A percentile compares a stretch with the other conserved stretches of the same genome.
Evolutionary conservation across 148 eudicot species (phyloP).

Genomic region (Rhododendron ovatum): DNA sequence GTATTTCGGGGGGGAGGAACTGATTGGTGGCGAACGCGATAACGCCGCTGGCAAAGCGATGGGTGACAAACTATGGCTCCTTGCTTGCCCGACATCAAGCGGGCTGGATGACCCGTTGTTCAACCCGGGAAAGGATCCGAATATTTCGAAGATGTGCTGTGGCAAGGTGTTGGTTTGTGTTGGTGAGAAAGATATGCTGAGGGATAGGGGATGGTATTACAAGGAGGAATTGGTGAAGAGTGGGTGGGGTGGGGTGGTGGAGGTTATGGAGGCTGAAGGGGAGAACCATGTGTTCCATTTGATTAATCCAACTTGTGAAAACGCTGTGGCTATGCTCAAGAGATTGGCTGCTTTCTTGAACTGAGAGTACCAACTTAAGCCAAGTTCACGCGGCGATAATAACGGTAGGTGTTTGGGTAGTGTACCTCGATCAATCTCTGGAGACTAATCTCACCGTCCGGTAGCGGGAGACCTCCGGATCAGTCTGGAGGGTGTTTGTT

Average conservation of each 20-base stretch:
- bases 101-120: slow-evolving; percentile 28
- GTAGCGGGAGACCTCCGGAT: too few species aligned
- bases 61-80: slow-evolving; percentile 16
- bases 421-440: too few species aligned
- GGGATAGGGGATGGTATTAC: slow-evolving; percentile 22
- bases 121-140: slow-evolving; percentile 26
- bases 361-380: neutral
- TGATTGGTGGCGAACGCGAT: neutral
- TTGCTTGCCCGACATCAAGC: slow-evolving; percentile 13
- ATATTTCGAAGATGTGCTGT: slow-evolving; percentile 20
- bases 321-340: slow-evolving; percentile 2
- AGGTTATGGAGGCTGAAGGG: slow-evolving; percentile 27
- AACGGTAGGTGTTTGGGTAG: too few species aligned
- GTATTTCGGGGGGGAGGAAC: slow-evolving; percentile 14
- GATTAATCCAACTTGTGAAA: slow-evolving; percentile 2
- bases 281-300: slow-evolving; percentile 43
- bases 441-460: too few species aligned
- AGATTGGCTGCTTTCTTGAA: neutral
- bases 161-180: slow-evolving; percentile 30
- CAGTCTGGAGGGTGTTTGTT: too few species aligned
- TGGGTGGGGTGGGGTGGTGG: slow-evolving; percentile 31
- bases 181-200: slow-evolving; percentile 27
- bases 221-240: slow-evolving; percentile 12
- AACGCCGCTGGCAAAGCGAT: neutral
- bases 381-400: too few species aligned